Evolutionary conservation across 2,329 filamentous ascomycete genomes (phyloP).

Genomic region (Phaeosphaeriaceae sp.): DNA sequence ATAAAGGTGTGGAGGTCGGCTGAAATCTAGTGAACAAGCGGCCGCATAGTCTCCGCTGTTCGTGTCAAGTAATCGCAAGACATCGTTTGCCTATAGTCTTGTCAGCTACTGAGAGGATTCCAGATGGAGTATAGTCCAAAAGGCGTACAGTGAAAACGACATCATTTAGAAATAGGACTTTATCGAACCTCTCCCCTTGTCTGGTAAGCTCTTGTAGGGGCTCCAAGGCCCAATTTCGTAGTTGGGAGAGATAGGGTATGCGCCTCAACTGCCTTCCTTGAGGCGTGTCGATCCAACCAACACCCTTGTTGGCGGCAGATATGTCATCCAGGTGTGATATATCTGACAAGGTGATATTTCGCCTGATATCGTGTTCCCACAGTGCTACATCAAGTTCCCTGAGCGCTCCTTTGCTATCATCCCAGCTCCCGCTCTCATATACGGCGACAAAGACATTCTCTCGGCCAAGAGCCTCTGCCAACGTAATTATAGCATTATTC

Average conservation of each 20-base stretch:
- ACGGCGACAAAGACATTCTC: slow-evolving; percentile 71
- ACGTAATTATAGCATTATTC: slow-evolving; percentile 63
- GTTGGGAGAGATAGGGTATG: slow-evolving; percentile 69
- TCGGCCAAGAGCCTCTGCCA: slow-evolving; percentile 63
- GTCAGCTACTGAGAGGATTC: too few relatives aligned
- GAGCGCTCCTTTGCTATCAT: slow-evolving; percentile 67
- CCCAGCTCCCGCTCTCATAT: slow-evolving; percentile 71
- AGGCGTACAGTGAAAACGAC: slow-evolving; percentile 57
- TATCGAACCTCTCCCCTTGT: slow-evolving; percentile 60
- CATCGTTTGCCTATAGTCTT: slow-evolving; percentile 55
- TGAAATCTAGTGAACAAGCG: slow-evolving; percentile 66
- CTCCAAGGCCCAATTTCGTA: slow-evolving; percentile 67
- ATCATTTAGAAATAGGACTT: slow-evolving; percentile 67
- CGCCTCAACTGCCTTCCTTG: slow-evolving; percentile 62
- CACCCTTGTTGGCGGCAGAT: neutral
- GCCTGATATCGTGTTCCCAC: slow-evolving; percentile 57
- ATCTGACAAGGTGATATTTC: slow-evolving; percentile 63
- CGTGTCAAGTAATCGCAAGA: slow-evolving; percentile 61
- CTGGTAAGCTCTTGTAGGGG: slow-evolving; percentile 61
- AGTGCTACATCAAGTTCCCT: slow-evolving; percentile 61
- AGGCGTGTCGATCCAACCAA: slow-evolving; percentile 48
- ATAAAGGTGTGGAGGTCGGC: slow-evolving; percentile 61
- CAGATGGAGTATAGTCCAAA: too few relatives aligned
- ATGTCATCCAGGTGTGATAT: slow-evolving; percentile 49
- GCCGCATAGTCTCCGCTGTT: slow-evolving; percentile 64